Evolutionary conservation across 805 yeast genomes (phyloP).

Genomic region (Candida ponderosae): DNA sequence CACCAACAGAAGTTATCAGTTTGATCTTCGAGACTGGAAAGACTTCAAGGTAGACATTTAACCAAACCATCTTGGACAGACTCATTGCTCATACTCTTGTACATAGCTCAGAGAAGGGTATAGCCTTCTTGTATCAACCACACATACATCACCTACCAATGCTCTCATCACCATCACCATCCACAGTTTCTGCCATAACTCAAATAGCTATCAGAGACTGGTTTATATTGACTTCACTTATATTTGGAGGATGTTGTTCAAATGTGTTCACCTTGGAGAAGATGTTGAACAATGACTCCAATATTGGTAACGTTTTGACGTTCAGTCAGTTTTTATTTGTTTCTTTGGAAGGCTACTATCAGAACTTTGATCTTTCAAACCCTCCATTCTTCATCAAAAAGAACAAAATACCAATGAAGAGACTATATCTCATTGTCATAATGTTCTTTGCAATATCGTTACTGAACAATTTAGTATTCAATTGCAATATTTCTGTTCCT

Average conservation of each 20-base stretch:
- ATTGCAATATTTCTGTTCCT: constrained; percentile 53
- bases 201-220: constrained; percentile 16
- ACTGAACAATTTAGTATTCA: constrained; percentile 52
- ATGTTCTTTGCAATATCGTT: constrained; percentile 44
- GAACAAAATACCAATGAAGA: constrained; percentile 31
- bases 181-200: constrained; percentile 1
- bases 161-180: too few species aligned
- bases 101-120: too few species aligned
- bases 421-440: constrained; percentile 38
- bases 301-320: constrained; percentile 46
- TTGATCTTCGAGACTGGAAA: too few species aligned
- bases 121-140: too few species aligned
- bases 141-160: too few species aligned
- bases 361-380: constrained; percentile 24
- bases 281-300: constrained; percentile 30
- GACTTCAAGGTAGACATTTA: too few species aligned
- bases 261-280: constrained; percentile 59
- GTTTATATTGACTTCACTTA: constrained; percentile 21
- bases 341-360: constrained; percentile 33
- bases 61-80: too few species aligned
- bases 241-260: constrained; percentile 70
- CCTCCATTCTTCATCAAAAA: constrained; percentile 24
- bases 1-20: too few species aligned
- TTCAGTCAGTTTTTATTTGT: constrained; percentile 50
- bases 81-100: too few species aligned